Evolutionary conservation across 306 rosid species (phyloP).

Genomic region (Prunus kanzakura): DNA sequence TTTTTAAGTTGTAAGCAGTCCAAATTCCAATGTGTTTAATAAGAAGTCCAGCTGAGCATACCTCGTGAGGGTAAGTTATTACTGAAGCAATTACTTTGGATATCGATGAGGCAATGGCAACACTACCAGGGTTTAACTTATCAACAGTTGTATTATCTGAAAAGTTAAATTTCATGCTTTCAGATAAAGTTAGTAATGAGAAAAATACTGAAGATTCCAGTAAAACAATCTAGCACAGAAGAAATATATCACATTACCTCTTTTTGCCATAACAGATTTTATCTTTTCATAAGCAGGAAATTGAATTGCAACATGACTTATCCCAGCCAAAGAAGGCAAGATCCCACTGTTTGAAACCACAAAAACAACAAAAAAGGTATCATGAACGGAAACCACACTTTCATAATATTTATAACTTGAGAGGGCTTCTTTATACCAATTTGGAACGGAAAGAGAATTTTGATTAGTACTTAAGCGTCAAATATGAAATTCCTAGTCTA

Average conservation of each 20-base stretch:
- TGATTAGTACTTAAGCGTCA: neutral
- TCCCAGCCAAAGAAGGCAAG: slow-evolving; percentile 81
- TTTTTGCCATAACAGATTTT: slow-evolving; percentile 65
- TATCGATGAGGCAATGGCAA: slow-evolving; percentile 75
- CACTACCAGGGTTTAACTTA: slow-evolving; percentile 55
- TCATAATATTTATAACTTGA: too few species aligned
- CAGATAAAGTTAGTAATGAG: slow-evolving; percentile 2
- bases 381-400: neutral
- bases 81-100: slow-evolving; percentile 83
- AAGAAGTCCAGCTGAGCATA: slow-evolving; percentile 18
- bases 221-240: slow-evolving; percentile 3
- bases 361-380: slow-evolving; percentile 19
- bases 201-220: neutral
- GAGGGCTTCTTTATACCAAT: neutral
- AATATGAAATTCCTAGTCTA: neutral
- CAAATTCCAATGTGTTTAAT: neutral
- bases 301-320: slow-evolving; percentile 97
- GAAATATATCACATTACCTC: slow-evolving; percentile 40
- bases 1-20: neutral
- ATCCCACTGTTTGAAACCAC: slow-evolving; percentile 70
- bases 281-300: slow-evolving; percentile 87
- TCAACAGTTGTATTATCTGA: slow-evolving; percentile 77
- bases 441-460: neutral
- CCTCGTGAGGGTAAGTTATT: slow-evolving; percentile 92
- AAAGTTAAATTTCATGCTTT: slow-evolving; percentile 23